Base-by-base conservation (phyloP, 345 rosid species). In the Gossypium herbaceum region DNA sequence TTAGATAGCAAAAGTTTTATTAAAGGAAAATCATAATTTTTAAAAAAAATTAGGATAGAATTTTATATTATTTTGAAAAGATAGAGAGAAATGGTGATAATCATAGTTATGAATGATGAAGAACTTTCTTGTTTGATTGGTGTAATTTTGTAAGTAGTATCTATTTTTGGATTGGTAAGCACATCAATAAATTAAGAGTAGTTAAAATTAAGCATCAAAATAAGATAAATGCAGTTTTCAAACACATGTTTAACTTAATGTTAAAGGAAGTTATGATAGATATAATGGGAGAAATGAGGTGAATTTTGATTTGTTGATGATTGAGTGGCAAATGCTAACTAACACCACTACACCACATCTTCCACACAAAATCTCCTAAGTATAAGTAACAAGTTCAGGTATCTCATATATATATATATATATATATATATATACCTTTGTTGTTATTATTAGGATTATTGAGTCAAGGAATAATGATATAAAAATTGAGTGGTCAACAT, bases 191-290 rank as follows among this genome's bases (percentile, higher is more conserved):
- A 20, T 45, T 47, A 13, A 48, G 10, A 68, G 57, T 68, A 15
- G 58, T 68, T 68, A 50, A 17, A 25, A 50, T 68, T 50, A 15
- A 47, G 55, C 71, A 45, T 68, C 72, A 68, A 68, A 48, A 19
- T 68, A 68, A 68, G 58, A 48, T 16, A 22, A 68, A 24, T 68
- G 57, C 20, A 4, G 19, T 3, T 45, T 47, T 24, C 51, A 11
- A 48, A 12, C 10, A 48, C 66, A 22, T 12, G 57, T 48, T 24
- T 47, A 50, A 4, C 57, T 47, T 68, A 4, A 68, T 50, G 7
- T 47, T 68, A 25, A 68, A 68, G 72, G 13, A 68, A 68, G n/a
- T 20, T 19, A 44, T 39, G 9, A 17, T 16, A 9, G 24, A 39
- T 50, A 17, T 9, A 9, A 41, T 63, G 68, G 7, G n/a, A 39